Conservation (phyloP, 768 basidiomycete genomes). For the Pholiota conissans region DNA sequence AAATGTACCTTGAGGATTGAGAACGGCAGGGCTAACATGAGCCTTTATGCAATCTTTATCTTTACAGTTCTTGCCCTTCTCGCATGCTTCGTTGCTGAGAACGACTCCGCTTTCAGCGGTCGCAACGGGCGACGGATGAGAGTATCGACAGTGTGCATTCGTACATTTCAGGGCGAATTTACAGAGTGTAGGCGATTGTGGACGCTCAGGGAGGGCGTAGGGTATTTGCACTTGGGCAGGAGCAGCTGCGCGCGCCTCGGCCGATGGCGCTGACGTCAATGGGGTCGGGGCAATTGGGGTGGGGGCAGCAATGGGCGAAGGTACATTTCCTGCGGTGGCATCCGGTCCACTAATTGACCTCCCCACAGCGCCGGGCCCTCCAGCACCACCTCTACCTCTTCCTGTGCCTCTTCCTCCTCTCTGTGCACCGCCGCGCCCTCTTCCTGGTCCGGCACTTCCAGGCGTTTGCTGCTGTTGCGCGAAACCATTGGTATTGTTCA, state of each 20-base stretch:
- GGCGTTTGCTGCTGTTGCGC: constrained; percentile 27
- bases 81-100: constrained; percentile 90
- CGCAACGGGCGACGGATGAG: constrained; percentile 96
- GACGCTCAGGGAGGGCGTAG: constrained; percentile 71
- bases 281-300: constrained; percentile 22
- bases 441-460: constrained; percentile 25
- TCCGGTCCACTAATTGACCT: constrained; percentile 16
- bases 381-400: constrained; percentile 48
- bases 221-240: constrained; percentile 30
- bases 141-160: constrained; percentile 85
- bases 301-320: constrained; percentile 18
- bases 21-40: constrained; percentile 86
- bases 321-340: constrained; percentile 23
- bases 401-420: constrained; percentile 49
- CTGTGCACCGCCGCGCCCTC: constrained; percentile 38
- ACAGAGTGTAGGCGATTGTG: constrained; percentile 88
- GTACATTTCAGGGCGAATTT: constrained; percentile 92
- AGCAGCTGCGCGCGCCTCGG: constrained; percentile 29
- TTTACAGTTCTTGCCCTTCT: constrained; percentile 84
- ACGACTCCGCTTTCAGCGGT: constrained; percentile 95
- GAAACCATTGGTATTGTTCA: constrained; percentile 39
- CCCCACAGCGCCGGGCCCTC: constrained; percentile 17
- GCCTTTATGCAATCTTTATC: constrained; percentile 93
- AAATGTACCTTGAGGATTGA: constrained; percentile 59
- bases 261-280: constrained; percentile 23